Base-by-base conservation (phyloP, 148 eudicot species). In the Camellia sinensis region DNA sequence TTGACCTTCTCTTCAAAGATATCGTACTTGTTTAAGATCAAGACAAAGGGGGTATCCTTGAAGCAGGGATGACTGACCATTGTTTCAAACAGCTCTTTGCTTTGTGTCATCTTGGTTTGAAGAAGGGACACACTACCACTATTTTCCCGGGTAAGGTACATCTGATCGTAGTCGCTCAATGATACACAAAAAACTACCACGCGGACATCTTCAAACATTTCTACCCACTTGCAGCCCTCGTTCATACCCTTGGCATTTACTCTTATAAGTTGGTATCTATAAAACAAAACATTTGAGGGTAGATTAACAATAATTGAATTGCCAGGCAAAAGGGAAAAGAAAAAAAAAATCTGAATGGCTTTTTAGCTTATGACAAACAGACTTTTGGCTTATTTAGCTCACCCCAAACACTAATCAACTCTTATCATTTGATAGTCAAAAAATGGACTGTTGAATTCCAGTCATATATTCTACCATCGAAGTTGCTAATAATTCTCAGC, bases 141-240 rank as follows among this genome's bases (percentile, higher is more conserved):
- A 71, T 71, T 65, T 54, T 88, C 88, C 0, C 92, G 79, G 59
- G 92, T 61, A n/a, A 84, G 59, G 78, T 87, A 90, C 79, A 89
- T 85, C 73, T 93, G 93, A 84, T 95, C 97, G 50, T 92, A 95
- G 83, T 95, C 97, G 22, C 95, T 94, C 17, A 97, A 82, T n/a
- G 99, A 82, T 7, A 94, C 91, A 54, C 94, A 91, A 83, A 91
- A 97, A 56, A 91, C 86, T 44, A 92, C 93, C 29, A 90, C 91
- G 18, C 97, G 93, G 62, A 94, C 99, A 66, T 97, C 99, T 88
- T 94, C 98, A 52, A 94, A 97, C 99, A 94, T 97, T 81, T 94
- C 95, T 40, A 94, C 97, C 97, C 98, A 97, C 86, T 94, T 94
- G 92, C 98, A 92, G 3, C 97, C 97, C 63, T 92, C 97, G n/a